phyloP scores from a whole-genome alignment of 495 filamentous ascomycete species.

The Bacidia gigantensis region DNA sequence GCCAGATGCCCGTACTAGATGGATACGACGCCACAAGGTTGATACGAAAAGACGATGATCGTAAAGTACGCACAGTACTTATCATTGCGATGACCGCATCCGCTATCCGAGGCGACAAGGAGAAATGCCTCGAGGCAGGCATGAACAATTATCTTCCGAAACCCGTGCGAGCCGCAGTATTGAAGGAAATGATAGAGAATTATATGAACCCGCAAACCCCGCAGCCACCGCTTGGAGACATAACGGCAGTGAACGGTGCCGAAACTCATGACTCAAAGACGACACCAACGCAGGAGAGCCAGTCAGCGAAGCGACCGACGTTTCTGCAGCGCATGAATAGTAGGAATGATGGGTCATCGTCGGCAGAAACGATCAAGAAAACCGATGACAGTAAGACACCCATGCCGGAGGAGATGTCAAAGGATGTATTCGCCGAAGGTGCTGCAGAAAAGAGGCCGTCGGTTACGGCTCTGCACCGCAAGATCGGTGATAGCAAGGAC shows the following conservation, averaged over 20 bases:
- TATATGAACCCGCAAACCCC: constrained; percentile 33
- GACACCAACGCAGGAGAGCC: background rate
- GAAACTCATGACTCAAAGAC: background rate
- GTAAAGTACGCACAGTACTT: constrained; percentile 58
- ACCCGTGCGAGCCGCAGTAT: constrained; percentile 60
- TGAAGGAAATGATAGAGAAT: constrained; percentile 61
- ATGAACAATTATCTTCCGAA: constrained; percentile 97
- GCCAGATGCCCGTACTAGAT: constrained; percentile 87
- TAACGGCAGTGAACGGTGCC: background rate
- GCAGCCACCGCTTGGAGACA: background rate
- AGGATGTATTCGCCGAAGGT: too few relatives aligned
- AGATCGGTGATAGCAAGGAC: too few relatives aligned
- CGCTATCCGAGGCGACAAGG: constrained; percentile 80
- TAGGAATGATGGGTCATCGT: constrained; percentile 1
- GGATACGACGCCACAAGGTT: constrained; percentile 85
- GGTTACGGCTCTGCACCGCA: too few relatives aligned
- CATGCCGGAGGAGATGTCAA: too few relatives aligned
- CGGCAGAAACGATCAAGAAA: background rate
- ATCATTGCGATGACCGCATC: constrained; percentile 91
- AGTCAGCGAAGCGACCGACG: constrained; percentile 5
- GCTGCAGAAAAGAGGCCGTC: too few relatives aligned
- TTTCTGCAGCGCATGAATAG: constrained; percentile 12
- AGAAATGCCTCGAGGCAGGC: constrained; percentile 80
- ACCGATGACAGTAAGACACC: too few relatives aligned
- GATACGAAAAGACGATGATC: constrained; percentile 59